A percentile compares a stretch with the other conserved stretches of the same genome.
These are phyloP conservation scores for Boletellus emodensis DNA, from an alignment of 768 basidiomycete genomes.

Conservation along the genomic window DNA sequence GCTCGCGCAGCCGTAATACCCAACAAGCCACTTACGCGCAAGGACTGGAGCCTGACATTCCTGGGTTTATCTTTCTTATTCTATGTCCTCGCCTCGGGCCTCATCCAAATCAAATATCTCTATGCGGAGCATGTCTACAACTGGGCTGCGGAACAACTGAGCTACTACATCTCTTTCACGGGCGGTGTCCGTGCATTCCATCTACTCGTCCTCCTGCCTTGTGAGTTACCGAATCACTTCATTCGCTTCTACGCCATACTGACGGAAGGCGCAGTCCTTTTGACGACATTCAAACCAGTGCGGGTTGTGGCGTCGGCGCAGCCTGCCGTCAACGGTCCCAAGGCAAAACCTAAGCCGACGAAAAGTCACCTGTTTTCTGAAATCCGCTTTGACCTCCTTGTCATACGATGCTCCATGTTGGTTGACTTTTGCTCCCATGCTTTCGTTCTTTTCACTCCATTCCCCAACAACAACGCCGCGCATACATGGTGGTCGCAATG, in stretches of 20 bases:
- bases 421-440: slow-evolving; percentile 63
- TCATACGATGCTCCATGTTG: slow-evolving; percentile 61
- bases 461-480: slow-evolving; percentile 34
- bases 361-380: slow-evolving; percentile 53
- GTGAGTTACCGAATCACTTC: slow-evolving; percentile 38
- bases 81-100: slow-evolving; percentile 63
- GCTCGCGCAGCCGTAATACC: slow-evolving; percentile 49
- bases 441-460: slow-evolving; percentile 51
- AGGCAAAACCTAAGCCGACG: slow-evolving; percentile 43
- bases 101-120: slow-evolving; percentile 73
- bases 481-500: slow-evolving; percentile 31
- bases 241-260: slow-evolving; percentile 31
- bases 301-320: slow-evolving; percentile 9
- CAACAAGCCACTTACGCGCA: slow-evolving; percentile 52
- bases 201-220: slow-evolving; percentile 63
- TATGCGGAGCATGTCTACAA: slow-evolving; percentile 70
- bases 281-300: slow-evolving; percentile 55
- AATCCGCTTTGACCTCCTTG: slow-evolving; percentile 63
- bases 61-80: slow-evolving; percentile 61
- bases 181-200: slow-evolving; percentile 63
- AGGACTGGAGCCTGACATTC: slow-evolving; percentile 73
- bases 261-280: slow-evolving; percentile 44
- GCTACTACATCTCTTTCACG: slow-evolving; percentile 71
- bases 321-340: slow-evolving; percentile 3
- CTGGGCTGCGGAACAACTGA: slow-evolving; percentile 67